Conservation (phyloP, 371 early-diverging fungal species). For the Mortierella sp. region DNA sequence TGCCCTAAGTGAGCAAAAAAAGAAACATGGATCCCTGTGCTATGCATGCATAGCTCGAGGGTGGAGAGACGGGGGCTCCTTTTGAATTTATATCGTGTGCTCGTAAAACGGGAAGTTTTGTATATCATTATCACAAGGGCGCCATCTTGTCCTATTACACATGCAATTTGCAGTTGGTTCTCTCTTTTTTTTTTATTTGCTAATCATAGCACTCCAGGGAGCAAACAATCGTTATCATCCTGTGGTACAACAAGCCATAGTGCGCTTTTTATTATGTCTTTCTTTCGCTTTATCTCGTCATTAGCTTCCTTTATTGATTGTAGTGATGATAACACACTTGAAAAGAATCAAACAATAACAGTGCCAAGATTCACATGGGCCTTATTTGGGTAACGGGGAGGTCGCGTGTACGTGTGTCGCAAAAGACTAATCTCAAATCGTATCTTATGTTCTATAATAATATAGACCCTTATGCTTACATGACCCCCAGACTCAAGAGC, state of each 20-base stretch:
- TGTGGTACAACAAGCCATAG: neutral
- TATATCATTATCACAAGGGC: neutral
- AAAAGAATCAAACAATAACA: neutral
- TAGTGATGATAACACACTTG: neutral
- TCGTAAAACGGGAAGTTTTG: neutral
- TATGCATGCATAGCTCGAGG: neutral
- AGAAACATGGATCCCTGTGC: neutral
- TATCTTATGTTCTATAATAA: no score
- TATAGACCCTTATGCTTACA: constrained; percentile 62
- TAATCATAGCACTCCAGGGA: neutral
- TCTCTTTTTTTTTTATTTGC: neutral
- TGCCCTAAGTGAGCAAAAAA: neutral
- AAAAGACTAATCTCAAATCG: constrained; percentile 22
- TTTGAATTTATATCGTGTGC: neutral
- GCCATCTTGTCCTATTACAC: neutral
- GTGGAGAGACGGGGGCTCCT: neutral
- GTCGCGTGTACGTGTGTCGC: constrained; percentile 2
- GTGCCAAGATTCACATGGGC: constrained; percentile 29
- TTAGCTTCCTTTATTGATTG: neutral
- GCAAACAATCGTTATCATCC: neutral
- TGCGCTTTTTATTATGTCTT: neutral
- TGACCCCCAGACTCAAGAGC: constrained; percentile 61
- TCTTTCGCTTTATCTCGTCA: neutral
- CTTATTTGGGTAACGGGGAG: neutral
- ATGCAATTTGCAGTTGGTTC: neutral